These are phyloP conservation scores for Naumovozyma castellii DNA, from an alignment of 805 yeast genomes.

Conservation along the genomic window DNA sequence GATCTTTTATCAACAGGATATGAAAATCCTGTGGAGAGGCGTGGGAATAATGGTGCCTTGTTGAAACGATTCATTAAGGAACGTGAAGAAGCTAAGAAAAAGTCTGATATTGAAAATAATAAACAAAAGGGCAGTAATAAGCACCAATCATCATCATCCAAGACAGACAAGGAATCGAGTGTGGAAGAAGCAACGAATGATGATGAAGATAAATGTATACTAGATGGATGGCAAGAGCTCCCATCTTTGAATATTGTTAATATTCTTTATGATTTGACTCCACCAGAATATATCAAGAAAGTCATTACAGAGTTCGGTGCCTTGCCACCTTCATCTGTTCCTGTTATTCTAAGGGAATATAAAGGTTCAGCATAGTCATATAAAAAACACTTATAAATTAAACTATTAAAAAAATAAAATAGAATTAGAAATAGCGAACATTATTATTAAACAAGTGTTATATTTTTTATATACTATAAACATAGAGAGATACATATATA, in stretches of 20 bases:
- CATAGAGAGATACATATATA: slow-evolving; percentile 4
- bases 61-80: slow-evolving; percentile 52
- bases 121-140: slow-evolving; percentile 16
- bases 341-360: slow-evolving; percentile 90
- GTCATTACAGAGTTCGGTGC: slow-evolving; percentile 95
- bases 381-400: neutral
- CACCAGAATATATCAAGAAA: slow-evolving; percentile 86
- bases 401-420: neutral
- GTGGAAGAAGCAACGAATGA: slow-evolving; percentile 3
- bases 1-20: slow-evolving; percentile 48
- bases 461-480: slow-evolving; percentile 2
- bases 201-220: slow-evolving; percentile 32
- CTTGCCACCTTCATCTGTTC: slow-evolving; percentile 95
- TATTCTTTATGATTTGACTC: slow-evolving; percentile 88
- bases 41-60: slow-evolving; percentile 48
- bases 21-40: slow-evolving; percentile 41
- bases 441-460: neutral
- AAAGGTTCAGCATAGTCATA: slow-evolving; percentile 35
- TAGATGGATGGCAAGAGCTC: slow-evolving; percentile 55
- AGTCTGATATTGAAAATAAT: slow-evolving; percentile 19
- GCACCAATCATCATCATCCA: slow-evolving; percentile 7
- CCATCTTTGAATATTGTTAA: slow-evolving; percentile 64
- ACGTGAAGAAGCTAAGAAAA: slow-evolving; percentile 25
- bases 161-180: slow-evolving; percentile 8
- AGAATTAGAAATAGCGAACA: neutral